A percentile compares a stretch with the other conserved stretches of the same genome.
Evolutionary conservation across 179 eudicot species (phyloP).

Genomic region (Beta corolliflora): DNA sequence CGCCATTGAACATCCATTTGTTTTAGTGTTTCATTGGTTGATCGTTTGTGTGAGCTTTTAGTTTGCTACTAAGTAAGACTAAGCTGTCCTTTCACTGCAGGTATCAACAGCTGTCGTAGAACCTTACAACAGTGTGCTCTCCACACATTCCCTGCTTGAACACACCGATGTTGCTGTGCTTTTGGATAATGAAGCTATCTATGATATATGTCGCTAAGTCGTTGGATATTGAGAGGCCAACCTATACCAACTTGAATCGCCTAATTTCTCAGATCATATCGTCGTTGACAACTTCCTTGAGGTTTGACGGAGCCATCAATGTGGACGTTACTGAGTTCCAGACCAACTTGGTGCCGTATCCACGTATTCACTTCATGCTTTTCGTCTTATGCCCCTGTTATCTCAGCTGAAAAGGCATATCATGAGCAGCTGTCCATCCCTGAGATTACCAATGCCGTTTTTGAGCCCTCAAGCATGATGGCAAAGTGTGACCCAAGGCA

Average conservation of each 20-base stretch:
- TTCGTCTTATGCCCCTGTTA: conserved; percentile 90
- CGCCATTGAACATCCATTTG: too few relatives aligned
- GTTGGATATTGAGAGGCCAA: conserved; percentile 88
- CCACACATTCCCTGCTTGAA: conserved; percentile 84
- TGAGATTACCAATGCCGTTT: conserved; percentile 84
- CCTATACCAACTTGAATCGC: conserved; percentile 80
- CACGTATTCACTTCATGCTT: conserved; percentile 89
- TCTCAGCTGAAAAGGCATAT: conserved; percentile 80
- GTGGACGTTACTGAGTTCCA: conserved; percentile 86
- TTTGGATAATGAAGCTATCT: conserved; percentile 85
- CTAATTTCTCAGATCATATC: conserved; percentile 83
- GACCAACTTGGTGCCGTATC: conserved; percentile 87
- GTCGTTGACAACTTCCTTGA: conserved; percentile 75
- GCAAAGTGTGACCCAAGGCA: conserved; percentile 94
- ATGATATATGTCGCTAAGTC: conserved; percentile 86
- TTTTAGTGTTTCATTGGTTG: not conserved
- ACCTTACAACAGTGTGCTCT: conserved; percentile 87
- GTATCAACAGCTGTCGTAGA: conserved; percentile 87
- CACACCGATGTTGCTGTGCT: conserved; percentile 89
- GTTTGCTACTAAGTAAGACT: too few relatives aligned
- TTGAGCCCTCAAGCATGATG: conserved; percentile 91
- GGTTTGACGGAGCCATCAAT: conserved; percentile 92
- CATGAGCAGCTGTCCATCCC: conserved; percentile 82
- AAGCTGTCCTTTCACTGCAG: conserved; percentile 34
- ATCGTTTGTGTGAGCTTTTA: too few relatives aligned